A percentile compares a stretch with the other conserved stretches of the same genome.
Evolutionary conservation across 805 yeast species (phyloP).

Genomic region (Tetrapisispora nanseiensis): DNA sequence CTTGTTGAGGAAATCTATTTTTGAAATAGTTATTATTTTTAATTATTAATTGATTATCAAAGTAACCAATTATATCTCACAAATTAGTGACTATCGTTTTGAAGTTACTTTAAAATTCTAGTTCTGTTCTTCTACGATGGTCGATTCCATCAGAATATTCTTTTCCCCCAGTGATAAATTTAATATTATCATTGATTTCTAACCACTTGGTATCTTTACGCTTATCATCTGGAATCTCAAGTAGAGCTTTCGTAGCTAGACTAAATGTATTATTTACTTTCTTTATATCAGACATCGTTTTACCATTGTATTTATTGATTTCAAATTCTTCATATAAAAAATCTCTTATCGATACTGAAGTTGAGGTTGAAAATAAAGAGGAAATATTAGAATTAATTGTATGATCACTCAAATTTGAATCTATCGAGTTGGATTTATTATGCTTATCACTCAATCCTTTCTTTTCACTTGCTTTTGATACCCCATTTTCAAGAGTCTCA

Average conservation of each 20-base stretch:
- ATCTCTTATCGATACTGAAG: slow-evolving; percentile 15
- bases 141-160: background rate
- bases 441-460: background rate
- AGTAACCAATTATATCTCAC: no score
- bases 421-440: background rate
- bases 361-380: slow-evolving; percentile 13
- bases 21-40: background rate
- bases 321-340: slow-evolving; percentile 18
- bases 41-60: background rate
- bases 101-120: slow-evolving; percentile 2
- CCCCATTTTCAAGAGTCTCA: no score
- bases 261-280: background rate
- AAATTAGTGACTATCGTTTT: no score
- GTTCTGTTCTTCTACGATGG: slow-evolving; percentile 2
- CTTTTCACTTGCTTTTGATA: no score
- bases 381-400: slow-evolving; percentile 10
- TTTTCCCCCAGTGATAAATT: background rate
- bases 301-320: slow-evolving; percentile 8
- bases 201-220: background rate
- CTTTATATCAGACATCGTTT: background rate
- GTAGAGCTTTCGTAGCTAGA: background rate
- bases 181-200: background rate
- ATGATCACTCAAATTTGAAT: background rate
- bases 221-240: slow-evolving; percentile 1
- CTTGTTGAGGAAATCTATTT: no score